Evolutionary conservation across 495 filamentous ascomycete genomes (phyloP), one percentile per base, ranked within the genome.

Genomic region (Chaetomium cochliodes): DNA sequence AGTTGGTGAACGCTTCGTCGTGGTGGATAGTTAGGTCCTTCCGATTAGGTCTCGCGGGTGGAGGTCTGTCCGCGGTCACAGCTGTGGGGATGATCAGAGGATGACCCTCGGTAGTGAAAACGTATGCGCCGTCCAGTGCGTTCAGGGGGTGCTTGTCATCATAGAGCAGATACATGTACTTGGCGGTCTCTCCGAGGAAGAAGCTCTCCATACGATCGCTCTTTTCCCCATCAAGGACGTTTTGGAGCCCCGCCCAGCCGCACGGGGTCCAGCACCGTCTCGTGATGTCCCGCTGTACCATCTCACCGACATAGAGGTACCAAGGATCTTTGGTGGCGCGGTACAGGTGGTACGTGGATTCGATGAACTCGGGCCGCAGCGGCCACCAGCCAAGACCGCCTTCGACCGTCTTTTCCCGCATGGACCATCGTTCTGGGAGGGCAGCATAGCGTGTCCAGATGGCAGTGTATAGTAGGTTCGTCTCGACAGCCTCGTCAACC

Each of bases 181-280:
- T 97, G 60, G 90, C 87, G 0, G 94, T 98, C 76, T 98, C 94
- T 4, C 96, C 92, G 2, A 98, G 81, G 74, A 97, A 98, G 80
- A 98, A 98, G 75, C 94, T 98, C 78, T 98, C 94, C 94, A 98
- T 98, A 20, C 94, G 88, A 72, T 98, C 94, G 70, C 84, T 93
- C 72, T 89, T 87, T 74, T 97, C 90, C 0, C 93, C 96, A 49
- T 84, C 92, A 37, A 88, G 80, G 12, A 98, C 94, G 76, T 98
- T 91, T 69, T 96, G 90, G n/a, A 98, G 81, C 0, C 93, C 93
- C 6, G 94, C 90, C 92, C 92, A 98, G 57, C 94, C 94, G 71
- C 94, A 98, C 58, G 86, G 85, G 2, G 92, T 92, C 91, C 92
- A 96, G 74, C 94, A 98, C 49, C 96, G 85, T 51, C 91, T 80